Base-by-base conservation (phyloP, 2,329 filamentous ascomycete genomes). In the Clonostachys rosea region DNA sequence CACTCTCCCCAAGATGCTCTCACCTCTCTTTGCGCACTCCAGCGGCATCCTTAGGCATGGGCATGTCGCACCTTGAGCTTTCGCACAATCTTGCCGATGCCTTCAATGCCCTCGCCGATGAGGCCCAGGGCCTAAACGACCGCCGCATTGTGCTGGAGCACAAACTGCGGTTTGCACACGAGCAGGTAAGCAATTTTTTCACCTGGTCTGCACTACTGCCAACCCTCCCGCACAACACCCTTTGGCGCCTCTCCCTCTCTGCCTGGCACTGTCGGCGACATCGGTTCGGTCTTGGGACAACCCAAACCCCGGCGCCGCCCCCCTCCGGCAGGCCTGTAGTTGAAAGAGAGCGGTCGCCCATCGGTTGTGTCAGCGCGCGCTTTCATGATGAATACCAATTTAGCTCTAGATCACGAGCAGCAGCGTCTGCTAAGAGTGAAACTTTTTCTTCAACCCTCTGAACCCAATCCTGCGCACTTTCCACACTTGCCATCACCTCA, bases 321-420 rank as follows among this genome's bases (percentile, higher is more conserved):
- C 24, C 24, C 24, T 30, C 24, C 24, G 24, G 24, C 24, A 30
- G 8, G 24, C 24, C 24, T 30, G 24, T 9, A 30, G 24, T 30
- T 30, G 24, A 30, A 30, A 30, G 24, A 30, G 24, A 30, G 24
- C 24, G 24, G 10, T 30, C 24, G 24, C 24, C 24, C 24, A 30
- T 30, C 24, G 24, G 24, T 10, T 3, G 24, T 30, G 24, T 30
- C 24, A 30, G 24, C 24, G 24, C 24, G 24, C 24, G 24, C 24
- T 30, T 30, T 30, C 24, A 63, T 69, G 66, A 69, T 69, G 66
- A 69, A 61, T 59, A 59, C 66, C 50, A 30, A 63, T 63, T 86
- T 89, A 89, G 86, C 86, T 90, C 86, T 89, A 89, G 86, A 89
- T 87, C 86, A 85, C 76, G 78, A 89, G 83, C 76, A 79, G 71